Evolutionary conservation across 331 rosid genomes (phyloP).

Genomic region (Quercus tomentella): DNA sequence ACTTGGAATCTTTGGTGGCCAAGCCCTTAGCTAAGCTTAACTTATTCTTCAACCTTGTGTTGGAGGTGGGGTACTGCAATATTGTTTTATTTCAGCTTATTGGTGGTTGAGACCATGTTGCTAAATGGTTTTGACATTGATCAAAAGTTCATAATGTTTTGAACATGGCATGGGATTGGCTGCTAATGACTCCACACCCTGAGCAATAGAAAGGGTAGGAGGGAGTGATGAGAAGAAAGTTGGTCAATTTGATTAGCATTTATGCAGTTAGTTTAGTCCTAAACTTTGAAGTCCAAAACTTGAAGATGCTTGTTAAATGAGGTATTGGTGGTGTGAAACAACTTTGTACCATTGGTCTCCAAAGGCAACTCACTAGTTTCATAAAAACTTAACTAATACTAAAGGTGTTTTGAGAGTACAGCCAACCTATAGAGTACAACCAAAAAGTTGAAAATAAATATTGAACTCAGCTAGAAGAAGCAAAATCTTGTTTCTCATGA

Average conservation of each 20-base stretch:
- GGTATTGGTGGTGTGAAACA: background rate
- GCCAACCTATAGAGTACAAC: too few species aligned
- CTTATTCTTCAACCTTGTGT: background rate
- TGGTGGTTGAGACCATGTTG: slow-evolving; percentile 23
- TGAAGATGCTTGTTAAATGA: background rate
- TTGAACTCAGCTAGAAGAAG: too few species aligned
- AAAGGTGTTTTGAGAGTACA: too few species aligned
- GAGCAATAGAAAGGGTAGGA: background rate
- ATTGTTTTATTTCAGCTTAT: slow-evolving; percentile 10
- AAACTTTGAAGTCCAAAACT: background rate
- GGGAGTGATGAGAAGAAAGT: background rate
- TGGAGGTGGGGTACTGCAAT: background rate
- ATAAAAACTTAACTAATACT: background rate
- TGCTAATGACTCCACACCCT: slow-evolving; percentile 23
- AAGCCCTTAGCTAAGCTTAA: background rate
- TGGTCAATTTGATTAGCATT: background rate
- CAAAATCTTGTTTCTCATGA: too few species aligned
- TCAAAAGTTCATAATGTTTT: slow-evolving; percentile 1
- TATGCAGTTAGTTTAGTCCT: background rate
- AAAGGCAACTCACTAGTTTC: background rate
- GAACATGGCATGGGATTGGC: slow-evolving; percentile 27
- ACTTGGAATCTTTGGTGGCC: slow-evolving; percentile 12
- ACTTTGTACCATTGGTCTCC: background rate
- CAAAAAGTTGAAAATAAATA: too few species aligned
- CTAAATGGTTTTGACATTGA: slow-evolving; percentile 26